Conservation (phyloP, 176 grass and related monocot species). For the Pontederia crassipes region DNA sequence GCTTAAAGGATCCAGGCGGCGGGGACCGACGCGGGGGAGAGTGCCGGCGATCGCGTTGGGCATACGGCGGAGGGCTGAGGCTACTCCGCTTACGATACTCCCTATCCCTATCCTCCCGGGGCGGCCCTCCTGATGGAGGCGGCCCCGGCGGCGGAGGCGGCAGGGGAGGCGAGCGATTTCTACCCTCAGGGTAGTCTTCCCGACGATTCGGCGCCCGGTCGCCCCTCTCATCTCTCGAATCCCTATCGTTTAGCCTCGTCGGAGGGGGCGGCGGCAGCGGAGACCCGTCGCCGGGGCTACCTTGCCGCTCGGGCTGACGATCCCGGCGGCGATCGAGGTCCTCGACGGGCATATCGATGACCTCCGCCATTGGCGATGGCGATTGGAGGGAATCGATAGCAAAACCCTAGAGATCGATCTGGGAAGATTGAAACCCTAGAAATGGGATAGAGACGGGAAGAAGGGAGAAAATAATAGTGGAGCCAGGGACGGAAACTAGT, state of each 20-base stretch:
- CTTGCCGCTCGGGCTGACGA: conserved; percentile 24
- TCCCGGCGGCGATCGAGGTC: conserved; percentile 31
- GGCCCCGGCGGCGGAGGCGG: conserved; percentile 32
- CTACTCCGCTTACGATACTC: conserved; percentile 37
- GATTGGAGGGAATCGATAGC: no score
- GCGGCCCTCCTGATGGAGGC: conserved; percentile 38
- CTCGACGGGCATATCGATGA: conserved; percentile 57
- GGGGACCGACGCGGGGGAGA: conserved; percentile 58
- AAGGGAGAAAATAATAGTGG: no score
- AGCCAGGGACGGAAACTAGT: no score
- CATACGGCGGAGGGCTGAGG: conserved; percentile 44
- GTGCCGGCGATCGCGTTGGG: conserved; percentile 48
- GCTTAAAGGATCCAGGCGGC: conserved; percentile 55
- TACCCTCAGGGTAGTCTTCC: conserved; percentile 10
- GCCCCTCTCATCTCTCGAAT: conserved; percentile 20
- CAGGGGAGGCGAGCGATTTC: conserved; percentile 29
- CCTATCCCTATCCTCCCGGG: conserved; percentile 48
- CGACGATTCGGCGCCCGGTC: neutral
- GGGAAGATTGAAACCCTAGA: no score
- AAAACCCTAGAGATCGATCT: no score
- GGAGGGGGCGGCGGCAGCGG: conserved; percentile 49
- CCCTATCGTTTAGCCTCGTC: conserved; percentile 53
- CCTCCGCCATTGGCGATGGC: conserved; percentile 53
- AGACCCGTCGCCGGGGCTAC: conserved; percentile 40
- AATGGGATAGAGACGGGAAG: no score